These are phyloP conservation scores for Neodidymelliopsis sp. DNA, from an alignment of 2,329 filamentous ascomycete genomes.

Conservation along the genomic window DNA sequence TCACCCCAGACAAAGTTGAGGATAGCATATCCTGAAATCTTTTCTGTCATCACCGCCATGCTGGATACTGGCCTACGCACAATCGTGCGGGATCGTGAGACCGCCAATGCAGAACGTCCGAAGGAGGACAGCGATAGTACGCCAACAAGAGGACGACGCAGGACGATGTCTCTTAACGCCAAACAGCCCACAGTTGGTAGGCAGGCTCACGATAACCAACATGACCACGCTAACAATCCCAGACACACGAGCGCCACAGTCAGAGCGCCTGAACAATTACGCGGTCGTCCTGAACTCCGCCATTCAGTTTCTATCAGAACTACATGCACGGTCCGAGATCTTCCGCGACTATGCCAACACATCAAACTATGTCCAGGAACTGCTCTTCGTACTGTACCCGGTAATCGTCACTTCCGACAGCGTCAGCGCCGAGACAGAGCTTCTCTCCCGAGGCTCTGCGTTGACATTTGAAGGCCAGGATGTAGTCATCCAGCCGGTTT, in stretches of 20 bases:
- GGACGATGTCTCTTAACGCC: constrained; percentile 72
- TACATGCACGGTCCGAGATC: constrained; percentile 76
- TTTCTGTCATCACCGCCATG: constrained; percentile 85
- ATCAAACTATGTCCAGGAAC: constrained; percentile 81
- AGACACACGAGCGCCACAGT: constrained; percentile 44
- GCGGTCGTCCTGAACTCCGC: constrained; percentile 75
- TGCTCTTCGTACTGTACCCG: constrained; percentile 84
- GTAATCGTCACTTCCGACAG: constrained; percentile 86
- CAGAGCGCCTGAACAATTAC: constrained; percentile 60
- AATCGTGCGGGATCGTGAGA: constrained; percentile 46
- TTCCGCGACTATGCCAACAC: constrained; percentile 84
- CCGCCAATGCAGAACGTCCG: constrained; percentile 20
- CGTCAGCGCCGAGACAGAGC: constrained; percentile 82
- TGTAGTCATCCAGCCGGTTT: constrained; percentile 80
- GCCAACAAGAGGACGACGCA: constrained; percentile 56
- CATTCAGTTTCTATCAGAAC: constrained; percentile 78
- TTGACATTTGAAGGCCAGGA: constrained; percentile 87
- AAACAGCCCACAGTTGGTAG: constrained; percentile 56
- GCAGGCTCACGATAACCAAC: background rate
- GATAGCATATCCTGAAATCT: constrained; percentile 78
- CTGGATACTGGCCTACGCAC: constrained; percentile 79
- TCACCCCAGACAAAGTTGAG: constrained; percentile 56
- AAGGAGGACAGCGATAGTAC: constrained; percentile 28
- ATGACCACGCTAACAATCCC: constrained; percentile 20
- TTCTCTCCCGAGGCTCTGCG: constrained; percentile 81